Percentiles rank a stretch among this genome's conserved stretches.
Conservation (phyloP, 148 eudicot species). For the Vaccinium darrowii region DNA sequence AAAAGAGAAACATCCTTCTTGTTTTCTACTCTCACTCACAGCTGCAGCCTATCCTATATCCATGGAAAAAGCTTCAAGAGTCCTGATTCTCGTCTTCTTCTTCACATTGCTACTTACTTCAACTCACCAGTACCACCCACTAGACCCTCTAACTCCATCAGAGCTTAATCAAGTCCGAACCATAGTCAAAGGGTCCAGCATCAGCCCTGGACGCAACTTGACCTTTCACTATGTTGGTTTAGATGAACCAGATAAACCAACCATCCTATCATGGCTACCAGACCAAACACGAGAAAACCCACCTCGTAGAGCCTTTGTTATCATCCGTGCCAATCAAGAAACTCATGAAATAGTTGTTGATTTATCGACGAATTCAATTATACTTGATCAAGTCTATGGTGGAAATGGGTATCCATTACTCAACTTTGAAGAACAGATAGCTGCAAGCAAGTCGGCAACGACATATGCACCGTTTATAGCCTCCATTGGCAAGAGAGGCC, state of each 20-base stretch:
- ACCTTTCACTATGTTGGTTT: conserved; percentile 52
- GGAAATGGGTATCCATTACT: conserved; percentile 46
- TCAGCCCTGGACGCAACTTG: conserved; percentile 19
- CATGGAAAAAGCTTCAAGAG: conserved; percentile 8
- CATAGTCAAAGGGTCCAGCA: conserved; percentile 22
- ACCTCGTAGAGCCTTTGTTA: conserved; percentile 35
- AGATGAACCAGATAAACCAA: conserved; percentile 43
- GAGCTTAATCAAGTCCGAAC: conserved; percentile 41
- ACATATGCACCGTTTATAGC: conserved; percentile 31
- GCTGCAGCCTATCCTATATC: not conserved
- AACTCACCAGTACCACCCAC: conserved; percentile 28
- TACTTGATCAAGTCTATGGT: conserved; percentile 26
- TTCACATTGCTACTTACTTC: not conserved
- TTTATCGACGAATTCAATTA: conserved; percentile 8
- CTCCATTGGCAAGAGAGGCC: conserved; percentile 41
- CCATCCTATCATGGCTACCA: conserved; percentile 19
- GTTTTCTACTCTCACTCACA: not conserved
- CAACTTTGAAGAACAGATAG: conserved; percentile 27
- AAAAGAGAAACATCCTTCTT: not conserved
- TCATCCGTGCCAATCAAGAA: conserved; percentile 26
- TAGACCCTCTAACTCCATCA: conserved; percentile 42
- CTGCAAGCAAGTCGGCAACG: conserved; percentile 29
- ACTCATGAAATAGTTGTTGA: conserved; percentile 44
- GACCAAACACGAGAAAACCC: conserved; percentile 4
- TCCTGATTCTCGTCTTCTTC: not conserved